Percentiles rank a stretch among this genome's conserved stretches.
These are phyloP conservation scores for Leccinum pellstonianum DNA, from an alignment of 768 basidiomycete genomes.

Conservation along the genomic window DNA sequence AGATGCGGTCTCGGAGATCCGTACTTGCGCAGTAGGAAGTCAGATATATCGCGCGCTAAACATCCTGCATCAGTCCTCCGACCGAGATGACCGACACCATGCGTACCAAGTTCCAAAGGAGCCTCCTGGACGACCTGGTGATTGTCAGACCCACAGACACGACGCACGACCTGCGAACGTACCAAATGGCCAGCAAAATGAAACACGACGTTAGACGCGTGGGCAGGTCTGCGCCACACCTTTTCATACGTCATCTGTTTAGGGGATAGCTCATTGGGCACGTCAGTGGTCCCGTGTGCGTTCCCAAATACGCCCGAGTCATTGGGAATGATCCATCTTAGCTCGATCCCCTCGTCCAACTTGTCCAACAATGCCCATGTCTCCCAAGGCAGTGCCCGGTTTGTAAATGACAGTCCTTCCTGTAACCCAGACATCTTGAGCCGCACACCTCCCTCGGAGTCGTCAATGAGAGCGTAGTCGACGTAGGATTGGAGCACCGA, in stretches of 20 bases:
- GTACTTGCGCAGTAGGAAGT: conserved; percentile 22
- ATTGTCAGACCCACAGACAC: neutral
- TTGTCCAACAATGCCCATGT: conserved; percentile 28
- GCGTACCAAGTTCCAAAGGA: conserved; percentile 31
- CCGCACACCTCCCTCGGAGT: conserved; percentile 39
- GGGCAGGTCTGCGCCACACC: conserved; percentile 32
- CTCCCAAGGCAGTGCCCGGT: conserved; percentile 30
- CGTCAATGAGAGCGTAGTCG: conserved; percentile 48
- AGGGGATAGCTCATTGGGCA: conserved; percentile 13
- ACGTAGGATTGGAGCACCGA: conserved; percentile 59
- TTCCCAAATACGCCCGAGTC: conserved; percentile 11
- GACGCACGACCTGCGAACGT: conserved; percentile 6
- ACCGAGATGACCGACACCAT: neutral
- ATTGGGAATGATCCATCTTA: conserved; percentile 32
- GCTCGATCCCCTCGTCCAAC: conserved; percentile 27
- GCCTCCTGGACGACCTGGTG: conserved; percentile 30
- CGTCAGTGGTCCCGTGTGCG: neutral
- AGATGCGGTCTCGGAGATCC: conserved; percentile 2
- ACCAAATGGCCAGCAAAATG: conserved; percentile 31
- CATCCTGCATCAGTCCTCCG: neutral
- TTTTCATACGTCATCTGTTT: conserved; percentile 13
- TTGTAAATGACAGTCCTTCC: conserved; percentile 63
- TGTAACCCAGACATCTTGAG: conserved; percentile 68
- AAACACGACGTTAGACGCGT: conserved; percentile 31
- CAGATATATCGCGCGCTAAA: conserved; percentile 27